Percentiles rank a stretch among this genome's conserved stretches.
Conservation (phyloP, 352 stramenopile species). For the Pelagophyceae sp. region DNA sequence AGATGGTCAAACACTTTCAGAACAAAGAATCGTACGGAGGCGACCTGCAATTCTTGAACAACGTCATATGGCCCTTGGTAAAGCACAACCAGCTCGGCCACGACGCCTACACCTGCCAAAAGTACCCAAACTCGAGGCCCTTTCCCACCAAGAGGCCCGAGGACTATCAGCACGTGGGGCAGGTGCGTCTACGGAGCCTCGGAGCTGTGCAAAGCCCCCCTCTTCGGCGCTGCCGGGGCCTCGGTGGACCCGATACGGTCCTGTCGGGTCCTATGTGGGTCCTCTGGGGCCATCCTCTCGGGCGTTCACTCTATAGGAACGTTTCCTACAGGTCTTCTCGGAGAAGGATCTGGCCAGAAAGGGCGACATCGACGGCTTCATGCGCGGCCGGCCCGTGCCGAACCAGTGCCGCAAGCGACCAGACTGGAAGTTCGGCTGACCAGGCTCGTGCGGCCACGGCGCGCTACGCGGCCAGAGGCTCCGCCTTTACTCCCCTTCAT, state of each 20-base stretch:
- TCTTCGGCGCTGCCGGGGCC: too few species aligned
- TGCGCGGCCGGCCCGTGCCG: conserved; percentile 21
- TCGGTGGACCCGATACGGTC: too few species aligned
- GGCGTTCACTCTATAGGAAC: too few species aligned
- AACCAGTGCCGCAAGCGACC: conserved; percentile 9
- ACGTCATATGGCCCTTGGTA: conserved; percentile 26
- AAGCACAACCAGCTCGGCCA: conserved; percentile 28
- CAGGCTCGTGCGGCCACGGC: too few species aligned
- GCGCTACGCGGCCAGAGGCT: too few species aligned
- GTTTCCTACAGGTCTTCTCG: too few species aligned
- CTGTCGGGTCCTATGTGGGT: too few species aligned
- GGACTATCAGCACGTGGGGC: conserved; percentile 34
- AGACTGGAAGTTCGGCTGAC: conserved; percentile 20
- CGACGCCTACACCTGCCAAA: conserved; percentile 31
- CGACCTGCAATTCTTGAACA: conserved; percentile 31
- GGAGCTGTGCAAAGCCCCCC: too few species aligned
- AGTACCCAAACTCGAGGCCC: conserved; percentile 27
- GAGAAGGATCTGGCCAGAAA: conserved; percentile 23
- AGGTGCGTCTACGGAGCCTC: too few species aligned
- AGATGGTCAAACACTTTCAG: conserved; percentile 10
- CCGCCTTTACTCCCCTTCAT: too few species aligned
- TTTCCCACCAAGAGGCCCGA: conserved; percentile 28
- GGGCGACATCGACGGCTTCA: conserved; percentile 31
- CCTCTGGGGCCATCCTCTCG: too few species aligned
- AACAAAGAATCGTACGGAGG: conserved; percentile 25